These are phyloP conservation scores for Plasmodium sp. DNA, from an alignment of 169 alveolate species.

Conservation along the genomic window DNA sequence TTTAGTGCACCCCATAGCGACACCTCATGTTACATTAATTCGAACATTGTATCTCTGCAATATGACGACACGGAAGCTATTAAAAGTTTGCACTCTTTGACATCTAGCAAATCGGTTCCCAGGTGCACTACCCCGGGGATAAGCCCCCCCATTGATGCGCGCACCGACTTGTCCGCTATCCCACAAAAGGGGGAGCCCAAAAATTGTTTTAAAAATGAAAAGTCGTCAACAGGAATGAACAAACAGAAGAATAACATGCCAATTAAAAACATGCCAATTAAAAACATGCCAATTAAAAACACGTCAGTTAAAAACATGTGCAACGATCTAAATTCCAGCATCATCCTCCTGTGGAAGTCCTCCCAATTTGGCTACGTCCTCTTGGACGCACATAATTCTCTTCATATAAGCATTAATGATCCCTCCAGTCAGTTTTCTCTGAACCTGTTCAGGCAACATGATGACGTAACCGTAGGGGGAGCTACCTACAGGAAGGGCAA, in stretches of 20 bases:
- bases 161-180: neutral
- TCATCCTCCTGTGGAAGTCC: conserved; percentile 39
- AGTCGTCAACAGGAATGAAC: neutral
- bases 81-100: conserved; percentile 5
- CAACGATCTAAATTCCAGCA: conserved; percentile 2
- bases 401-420: conserved; percentile 29
- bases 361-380: conserved; percentile 34
- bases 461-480: neutral
- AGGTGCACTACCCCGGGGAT: neutral
- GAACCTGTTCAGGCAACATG: conserved; percentile 3
- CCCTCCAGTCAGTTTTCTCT: conserved; percentile 8
- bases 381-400: conserved; percentile 17
- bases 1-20: neutral
- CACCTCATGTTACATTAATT: conserved; percentile 29
- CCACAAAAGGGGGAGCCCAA: neutral
- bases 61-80: neutral
- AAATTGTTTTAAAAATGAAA: neutral
- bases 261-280: neutral
- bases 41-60: conserved; percentile 26
- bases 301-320: conserved; percentile 1
- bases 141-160: neutral
- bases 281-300: neutral
- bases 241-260: neutral
- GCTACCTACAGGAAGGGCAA: neutral
- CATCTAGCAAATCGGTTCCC: neutral